Base-by-base conservation (phyloP, 768 basidiomycete species). In the Pleurotus cornucopiae region DNA sequence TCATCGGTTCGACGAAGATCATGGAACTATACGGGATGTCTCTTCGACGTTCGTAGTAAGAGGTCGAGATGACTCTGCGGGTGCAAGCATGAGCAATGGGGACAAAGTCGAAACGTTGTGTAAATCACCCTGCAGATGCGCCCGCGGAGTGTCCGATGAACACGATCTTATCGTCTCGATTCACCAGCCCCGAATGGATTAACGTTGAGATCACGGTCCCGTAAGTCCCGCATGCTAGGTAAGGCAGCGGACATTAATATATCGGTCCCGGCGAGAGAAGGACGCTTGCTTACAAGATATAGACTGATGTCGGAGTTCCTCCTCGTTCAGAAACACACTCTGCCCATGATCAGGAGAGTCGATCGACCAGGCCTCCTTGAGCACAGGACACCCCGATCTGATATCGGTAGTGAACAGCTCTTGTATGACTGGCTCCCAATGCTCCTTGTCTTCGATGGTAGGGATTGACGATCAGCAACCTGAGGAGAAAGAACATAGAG, bases 61-160 rank as follows among this genome's bases (percentile, higher is more conserved):
- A 76, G 41, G 72, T 65, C 0, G 79, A 64, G 2, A 81, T 70
- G 4, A 76, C 58, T 23, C 80, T 80, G 49, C 6, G 18, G 12
- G 6, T 6, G 9, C 34, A 38, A 9, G 34, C 21, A 58, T 47
- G 26, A n/a, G 12, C 16, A 49, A 18, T 2, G 5, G n/a, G 2
- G 1, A 20, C 38, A 34, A 20, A 23, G 13, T n/a, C 21, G 37
- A 23, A 12, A 41, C 20, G 41, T 11, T 6, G 41, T 6, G 7
- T 5, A 2, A 69, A 77, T 34, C 55, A 81, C 81, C 80, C 57
- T 6, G 68, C 67, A 1, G 72, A 65, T 1, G 76, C 78, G 6
- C 81, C 80, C 78, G 82, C 80, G 0, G 82, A 84, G 61, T 84
- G 82, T 0, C 79, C 82, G 14, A 84, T 67, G 4, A 76, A 79